Percentiles rank a stretch among this genome's conserved stretches.
Conservation (phyloP, 495 filamentous ascomycete genomes). For the Penicillium daleae region DNA sequence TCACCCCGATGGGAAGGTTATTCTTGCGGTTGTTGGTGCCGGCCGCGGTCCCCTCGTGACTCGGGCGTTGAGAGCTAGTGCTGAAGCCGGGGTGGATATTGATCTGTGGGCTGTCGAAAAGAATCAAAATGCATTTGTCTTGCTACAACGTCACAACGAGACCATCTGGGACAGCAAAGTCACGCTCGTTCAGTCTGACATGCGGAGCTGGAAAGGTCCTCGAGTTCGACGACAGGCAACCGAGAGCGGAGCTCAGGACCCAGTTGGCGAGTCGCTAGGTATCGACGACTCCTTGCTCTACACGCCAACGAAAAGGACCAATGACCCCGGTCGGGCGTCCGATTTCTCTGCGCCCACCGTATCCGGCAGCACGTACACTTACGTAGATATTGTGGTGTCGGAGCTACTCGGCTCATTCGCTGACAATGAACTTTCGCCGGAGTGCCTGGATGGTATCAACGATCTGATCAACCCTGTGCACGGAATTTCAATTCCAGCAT, state of each 20-base stretch:
- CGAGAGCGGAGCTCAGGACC: slow-evolving; percentile 9
- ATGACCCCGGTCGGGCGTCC: slow-evolving; percentile 18
- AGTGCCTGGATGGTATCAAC: slow-evolving; percentile 90
- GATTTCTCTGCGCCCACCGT: slow-evolving; percentile 12
- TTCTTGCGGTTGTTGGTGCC: slow-evolving; percentile 90
- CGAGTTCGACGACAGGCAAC: slow-evolving; percentile 27
- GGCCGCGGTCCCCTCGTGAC: slow-evolving; percentile 91
- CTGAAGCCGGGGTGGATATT: slow-evolving; percentile 73
- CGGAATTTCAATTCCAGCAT: slow-evolving; percentile 90
- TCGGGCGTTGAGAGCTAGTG: slow-evolving; percentile 77
- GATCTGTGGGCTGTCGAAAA: slow-evolving; percentile 94
- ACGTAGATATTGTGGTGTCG: slow-evolving; percentile 90
- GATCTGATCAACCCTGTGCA: slow-evolving; percentile 74
- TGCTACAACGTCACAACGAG: slow-evolving; percentile 84
- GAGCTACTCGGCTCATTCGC: slow-evolving; percentile 93
- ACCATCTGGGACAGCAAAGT: slow-evolving; percentile 73
- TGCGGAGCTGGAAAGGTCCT: slow-evolving; percentile 90
- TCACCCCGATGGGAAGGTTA: slow-evolving; percentile 67
- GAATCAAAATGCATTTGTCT: slow-evolving; percentile 95
- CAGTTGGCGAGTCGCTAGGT: slow-evolving; percentile 40
- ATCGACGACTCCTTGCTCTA: slow-evolving; percentile 38
- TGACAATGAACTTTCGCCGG: slow-evolving; percentile 87
- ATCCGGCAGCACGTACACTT: slow-evolving; percentile 46
- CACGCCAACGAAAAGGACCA: slow-evolving; percentile 26
- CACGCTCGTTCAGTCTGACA: slow-evolving; percentile 90